phyloP scores from a whole-genome alignment of 2,329 filamentous ascomycete species.

The Diaporthe vaccinii region DNA sequence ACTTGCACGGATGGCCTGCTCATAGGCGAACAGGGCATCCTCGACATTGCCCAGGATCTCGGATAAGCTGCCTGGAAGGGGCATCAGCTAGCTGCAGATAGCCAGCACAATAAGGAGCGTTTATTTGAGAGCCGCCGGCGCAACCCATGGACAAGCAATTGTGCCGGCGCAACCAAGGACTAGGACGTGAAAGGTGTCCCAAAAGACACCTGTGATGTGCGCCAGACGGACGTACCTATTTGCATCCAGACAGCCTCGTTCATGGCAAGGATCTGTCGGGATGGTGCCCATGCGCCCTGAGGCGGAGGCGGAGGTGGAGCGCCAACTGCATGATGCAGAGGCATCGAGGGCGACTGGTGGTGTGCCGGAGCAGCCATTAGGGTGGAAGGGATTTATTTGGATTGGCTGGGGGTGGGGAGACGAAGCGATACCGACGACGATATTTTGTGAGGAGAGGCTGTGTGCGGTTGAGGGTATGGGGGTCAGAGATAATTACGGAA shows the following conservation, averaged over 20 bases:
- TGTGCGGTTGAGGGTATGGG: not conserved
- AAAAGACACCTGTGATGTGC: conserved; percentile 31
- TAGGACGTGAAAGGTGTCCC: not conserved
- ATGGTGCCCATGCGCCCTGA: conserved; percentile 70
- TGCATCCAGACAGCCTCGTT: conserved; percentile 95
- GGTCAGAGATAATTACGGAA: conserved; percentile 7
- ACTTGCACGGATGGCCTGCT: conserved; percentile 90
- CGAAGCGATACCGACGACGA: conserved; percentile 6
- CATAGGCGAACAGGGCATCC: conserved; percentile 90
- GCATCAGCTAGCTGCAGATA: conserved; percentile 49
- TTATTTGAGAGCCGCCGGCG: not conserved
- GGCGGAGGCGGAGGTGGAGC: conserved; percentile 74
- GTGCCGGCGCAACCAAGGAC: not conserved
- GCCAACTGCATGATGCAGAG: conserved; percentile 67
- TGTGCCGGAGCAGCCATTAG: conserved; percentile 75
- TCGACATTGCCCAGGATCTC: conserved; percentile 91
- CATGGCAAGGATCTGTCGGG: conserved; percentile 81
- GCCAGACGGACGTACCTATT: conserved; percentile 76
- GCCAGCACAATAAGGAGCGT: conserved; percentile 37
- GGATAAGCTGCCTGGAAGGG: conserved; percentile 78
- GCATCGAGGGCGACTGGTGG: conserved; percentile 85
- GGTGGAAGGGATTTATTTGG: conserved; percentile 43
- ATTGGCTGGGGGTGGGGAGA: conserved; percentile 24
- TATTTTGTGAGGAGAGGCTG: not conserved
- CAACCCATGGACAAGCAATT: not conserved